Evolutionary conservation across 805 yeast species (phyloP).

Genomic region (Metschnikowia reukaufii): DNA sequence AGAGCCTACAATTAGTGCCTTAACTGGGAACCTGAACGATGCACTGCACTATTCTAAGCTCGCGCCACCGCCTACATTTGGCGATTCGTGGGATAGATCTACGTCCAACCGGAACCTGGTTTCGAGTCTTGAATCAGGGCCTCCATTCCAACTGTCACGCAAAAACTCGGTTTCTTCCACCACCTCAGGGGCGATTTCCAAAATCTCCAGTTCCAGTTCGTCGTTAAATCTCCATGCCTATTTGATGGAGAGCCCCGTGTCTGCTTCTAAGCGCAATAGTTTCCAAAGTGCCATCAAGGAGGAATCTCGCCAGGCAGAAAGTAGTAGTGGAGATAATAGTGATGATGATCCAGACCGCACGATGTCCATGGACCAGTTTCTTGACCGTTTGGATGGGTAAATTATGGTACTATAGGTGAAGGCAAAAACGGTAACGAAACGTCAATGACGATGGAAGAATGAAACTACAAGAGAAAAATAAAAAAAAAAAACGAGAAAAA

Average conservation of each 20-base stretch:
- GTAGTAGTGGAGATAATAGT: background rate
- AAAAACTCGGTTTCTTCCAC: constrained; percentile 30
- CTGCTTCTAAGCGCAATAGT: constrained; percentile 2
- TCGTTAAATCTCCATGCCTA: constrained; percentile 44
- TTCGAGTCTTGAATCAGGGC: constrained; percentile 14
- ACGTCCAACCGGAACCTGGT: constrained; percentile 13
- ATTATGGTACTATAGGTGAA: too few relatives aligned
- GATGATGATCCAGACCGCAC: constrained; percentile 19
- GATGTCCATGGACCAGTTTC: constrained; percentile 20
- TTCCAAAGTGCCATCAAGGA: constrained; percentile 2
- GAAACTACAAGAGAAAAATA: too few relatives aligned
- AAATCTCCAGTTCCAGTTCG: constrained; percentile 41
- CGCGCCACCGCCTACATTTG: constrained; percentile 41
- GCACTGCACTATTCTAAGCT: constrained; percentile 23
- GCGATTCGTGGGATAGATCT: constrained; percentile 14
- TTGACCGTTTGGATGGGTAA: constrained; percentile 8
- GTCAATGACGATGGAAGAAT: background rate
- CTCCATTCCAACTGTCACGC: constrained; percentile 19
- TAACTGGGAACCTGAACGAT: constrained; percentile 21
- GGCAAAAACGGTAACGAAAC: background rate
- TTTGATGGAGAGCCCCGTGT: constrained; percentile 35
- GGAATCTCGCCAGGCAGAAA: background rate
- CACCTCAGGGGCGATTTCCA: constrained; percentile 26
- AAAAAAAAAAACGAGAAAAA: too few relatives aligned
- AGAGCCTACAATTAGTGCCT: constrained; percentile 32